Percentiles rank a stretch among this genome's conserved stretches.
Evolutionary conservation across 2,329 filamentous ascomycete species (phyloP).

Genomic region (Ceratocystis destructans): DNA sequence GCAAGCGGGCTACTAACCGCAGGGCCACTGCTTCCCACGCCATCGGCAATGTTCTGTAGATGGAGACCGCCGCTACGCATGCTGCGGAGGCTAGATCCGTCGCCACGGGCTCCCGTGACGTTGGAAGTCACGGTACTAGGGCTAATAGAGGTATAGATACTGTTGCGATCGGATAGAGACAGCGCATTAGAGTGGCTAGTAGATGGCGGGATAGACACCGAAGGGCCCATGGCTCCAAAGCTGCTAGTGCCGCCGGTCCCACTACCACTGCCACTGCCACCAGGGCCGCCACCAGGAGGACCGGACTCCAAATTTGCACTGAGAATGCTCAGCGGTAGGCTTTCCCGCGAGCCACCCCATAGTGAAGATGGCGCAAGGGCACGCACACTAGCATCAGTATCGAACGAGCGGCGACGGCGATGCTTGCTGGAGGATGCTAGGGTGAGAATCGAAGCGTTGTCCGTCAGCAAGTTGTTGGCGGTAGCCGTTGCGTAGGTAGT

Average conservation of each 20-base stretch:
- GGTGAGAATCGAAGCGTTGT: conserved; percentile 76
- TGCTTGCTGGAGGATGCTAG: conserved; percentile 72
- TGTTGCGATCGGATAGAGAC: conserved; percentile 29
- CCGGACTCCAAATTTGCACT: conserved; percentile 45
- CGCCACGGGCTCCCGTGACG: conserved; percentile 30
- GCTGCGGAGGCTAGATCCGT: conserved; percentile 66
- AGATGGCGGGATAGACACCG: conserved; percentile 46
- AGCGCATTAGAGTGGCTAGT: conserved; percentile 64
- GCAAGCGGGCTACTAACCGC: conserved; percentile 43
- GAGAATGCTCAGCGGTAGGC: conserved; percentile 62
- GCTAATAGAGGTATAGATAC: conserved; percentile 65
- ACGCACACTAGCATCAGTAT: conserved; percentile 74
- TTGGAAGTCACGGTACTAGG: neutral
- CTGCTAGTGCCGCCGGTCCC: neutral
- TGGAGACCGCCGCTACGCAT: conserved; percentile 53
- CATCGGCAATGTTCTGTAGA: conserved; percentile 69
- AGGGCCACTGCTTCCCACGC: conserved; percentile 57
- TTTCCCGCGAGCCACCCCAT: conserved; percentile 70
- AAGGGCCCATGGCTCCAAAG: conserved; percentile 21
- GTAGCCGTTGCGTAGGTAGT: conserved; percentile 65
- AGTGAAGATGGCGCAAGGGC: conserved; percentile 71
- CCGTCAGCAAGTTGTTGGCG: conserved; percentile 67
- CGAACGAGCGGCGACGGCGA: conserved; percentile 61
- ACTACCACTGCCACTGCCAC: neutral
- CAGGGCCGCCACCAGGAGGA: neutral